Evolutionary conservation across 2,329 filamentous ascomycete species (phyloP).

Genomic region (Sporothrix brunneoviolacea): DNA sequence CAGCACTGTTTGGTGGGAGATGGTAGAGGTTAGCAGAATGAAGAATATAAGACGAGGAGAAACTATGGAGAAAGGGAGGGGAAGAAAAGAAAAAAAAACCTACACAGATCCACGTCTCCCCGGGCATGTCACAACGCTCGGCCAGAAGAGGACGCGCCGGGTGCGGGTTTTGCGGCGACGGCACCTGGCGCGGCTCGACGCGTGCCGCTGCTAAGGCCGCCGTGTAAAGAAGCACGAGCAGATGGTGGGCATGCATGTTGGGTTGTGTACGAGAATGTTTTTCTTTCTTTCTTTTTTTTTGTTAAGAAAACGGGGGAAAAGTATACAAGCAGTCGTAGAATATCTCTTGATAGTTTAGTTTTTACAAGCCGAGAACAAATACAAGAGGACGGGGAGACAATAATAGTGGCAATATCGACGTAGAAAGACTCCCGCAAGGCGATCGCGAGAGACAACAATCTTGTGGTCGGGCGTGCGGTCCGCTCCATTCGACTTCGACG

Average conservation of each 20-base stretch:
- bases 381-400: too few species aligned
- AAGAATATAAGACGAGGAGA: not conserved
- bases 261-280: not conserved
- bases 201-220: not conserved
- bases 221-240: not conserved
- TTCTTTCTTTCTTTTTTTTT: too few species aligned
- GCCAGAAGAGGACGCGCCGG: not conserved
- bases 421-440: too few species aligned
- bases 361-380: too few species aligned
- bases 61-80: not conserved
- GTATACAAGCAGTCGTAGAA: not conserved
- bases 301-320: not conserved
- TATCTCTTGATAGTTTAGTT: not conserved
- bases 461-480: too few species aligned
- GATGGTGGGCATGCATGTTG: not conserved
- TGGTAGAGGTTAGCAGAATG: not conserved
- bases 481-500: too few species aligned
- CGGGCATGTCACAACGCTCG: not conserved
- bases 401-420: too few species aligned
- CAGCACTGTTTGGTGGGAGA: not conserved
- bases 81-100: not conserved
- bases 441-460: too few species aligned
- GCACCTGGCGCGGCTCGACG: not conserved
- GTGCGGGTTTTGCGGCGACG: not conserved
- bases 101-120: not conserved